Base-by-base conservation (phyloP, 2,329 filamentous ascomycete species). In the Metarhizium anisopliae region DNA sequence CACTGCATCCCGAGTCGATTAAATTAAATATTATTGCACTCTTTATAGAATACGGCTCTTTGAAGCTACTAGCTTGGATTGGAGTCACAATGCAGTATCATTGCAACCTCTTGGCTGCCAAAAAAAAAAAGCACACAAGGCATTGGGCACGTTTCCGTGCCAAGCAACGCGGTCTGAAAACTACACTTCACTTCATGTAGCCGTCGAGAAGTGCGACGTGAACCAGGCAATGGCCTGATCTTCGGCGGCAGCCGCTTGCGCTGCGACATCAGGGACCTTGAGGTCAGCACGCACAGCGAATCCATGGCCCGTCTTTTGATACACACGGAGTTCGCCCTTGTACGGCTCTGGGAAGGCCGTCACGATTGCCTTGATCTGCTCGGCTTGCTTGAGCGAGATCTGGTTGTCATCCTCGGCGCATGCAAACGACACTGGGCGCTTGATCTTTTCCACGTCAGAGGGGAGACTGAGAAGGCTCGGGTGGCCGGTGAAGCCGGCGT, bases 401-500 rank as follows among this genome's bases (percentile, higher is more conserved):
- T 67, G 68, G 47, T 68, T 62, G 61, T 82, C 80, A 2, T 66
- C 62, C 38, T 77, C 74, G 4, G 73, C 77, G 5, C 79, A 59
- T 1, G 75, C 74, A 55, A 81, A 72, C 42, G 73, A 74, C 30
- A 78, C 59, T 3, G 80, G 79, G 14, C 72, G 57, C 2, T 58
- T 65, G 3, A 79, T 64, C 42, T 69, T 71, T 36, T 78, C 69
- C 25, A 80, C 68, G 51, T 83, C 80, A 11, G 56, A 67, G 0
- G 77, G 77, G 2, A 83, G 54, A 0, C 61, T 62, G 29, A 85
- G 58, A 25, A 74, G 61, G 51, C 74, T 78, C 2, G 81, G 80
- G 61, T 83, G 80, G 10, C 74, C 78, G 0, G 75, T 74, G 61
- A 82, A 82, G 7, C 65, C 78, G 6, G 72, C 78, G 59, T 82